Base-by-base conservation (phyloP, 768 basidiomycete species). In the Hydnomerulius pinastri region DNA sequence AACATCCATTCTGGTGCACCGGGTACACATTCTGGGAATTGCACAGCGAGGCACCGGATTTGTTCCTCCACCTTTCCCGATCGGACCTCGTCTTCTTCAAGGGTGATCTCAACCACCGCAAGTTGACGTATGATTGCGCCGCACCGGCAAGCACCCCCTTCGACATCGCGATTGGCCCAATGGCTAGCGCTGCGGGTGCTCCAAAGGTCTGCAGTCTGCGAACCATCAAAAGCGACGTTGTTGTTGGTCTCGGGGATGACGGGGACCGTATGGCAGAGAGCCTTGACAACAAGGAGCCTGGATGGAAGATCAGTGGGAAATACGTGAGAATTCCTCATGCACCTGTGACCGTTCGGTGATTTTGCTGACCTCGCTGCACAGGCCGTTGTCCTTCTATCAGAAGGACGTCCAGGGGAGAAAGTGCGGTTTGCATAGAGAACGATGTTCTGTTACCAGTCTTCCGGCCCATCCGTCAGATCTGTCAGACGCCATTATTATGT, bases 231-330 rank as follows among this genome's bases (percentile, higher is more conserved):
- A 90, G 87, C 55, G 95, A 98, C 60, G 94, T 97, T 36, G 93
- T 98, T 3, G 93, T 96, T 36, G 91, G 91, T 6, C 73, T 92
- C 23, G 89, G 87, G 29, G 65, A 75, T 7, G 71, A 86, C 10
- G 85, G 86, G 3, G 87, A 91, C 56, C 73, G 73, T 38, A 70
- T 83, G 30, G 91, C 90, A 2, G 87, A 91, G 67, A 78, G 76
- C 49, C 75, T 97, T n/a, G 91, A 96, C 67, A 76, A 87, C 60
- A 77, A 80, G 23, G 92, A 97, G 63, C 83, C 88, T 15, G 95
- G 95, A 43, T 98, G 95, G 95, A 95, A 93, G 75, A 96, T 97
- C 62, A 91, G 90, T 43, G 93, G 93, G 40, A 94, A 95, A 91
- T 95, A 93, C 63, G 92, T 93, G 67, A 73, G 90, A 78, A n/a